Conservation (phyloP, 2,329 filamentous ascomycete genomes). For the Fusarium subglutinans region DNA sequence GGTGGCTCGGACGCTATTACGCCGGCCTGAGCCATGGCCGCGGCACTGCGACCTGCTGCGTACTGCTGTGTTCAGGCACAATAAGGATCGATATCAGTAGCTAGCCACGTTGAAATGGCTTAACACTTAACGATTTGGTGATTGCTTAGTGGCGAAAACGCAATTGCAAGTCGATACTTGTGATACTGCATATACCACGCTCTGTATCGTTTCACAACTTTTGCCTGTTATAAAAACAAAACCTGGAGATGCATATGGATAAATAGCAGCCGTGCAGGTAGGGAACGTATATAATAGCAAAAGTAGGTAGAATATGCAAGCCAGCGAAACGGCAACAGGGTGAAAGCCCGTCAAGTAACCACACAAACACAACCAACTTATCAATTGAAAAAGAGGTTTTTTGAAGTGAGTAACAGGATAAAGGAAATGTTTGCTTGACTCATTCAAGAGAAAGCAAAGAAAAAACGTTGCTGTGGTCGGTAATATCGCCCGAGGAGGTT, state of each 20-base stretch:
- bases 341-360: slow-evolving; percentile 26
- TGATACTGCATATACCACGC: slow-evolving; percentile 28
- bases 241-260: slow-evolving; percentile 14
- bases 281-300: slow-evolving; percentile 25
- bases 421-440: slow-evolving; percentile 27
- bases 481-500: slow-evolving; percentile 36
- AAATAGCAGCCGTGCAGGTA: slow-evolving; percentile 25
- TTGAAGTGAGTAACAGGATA: slow-evolving; percentile 20
- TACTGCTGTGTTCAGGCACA: slow-evolving; percentile 10
- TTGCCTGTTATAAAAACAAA: slow-evolving; percentile 19
- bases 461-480: slow-evolving; percentile 27
- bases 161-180: slow-evolving; percentile 19
- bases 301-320: slow-evolving; percentile 8
- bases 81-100: slow-evolving; percentile 4
- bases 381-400: slow-evolving; percentile 27
- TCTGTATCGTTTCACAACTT: slow-evolving; percentile 31
- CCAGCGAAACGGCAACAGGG: slow-evolving; percentile 25
- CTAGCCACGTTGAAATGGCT: slow-evolving; percentile 13
- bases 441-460: slow-evolving; percentile 23
- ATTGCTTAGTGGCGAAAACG: slow-evolving; percentile 21
- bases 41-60: slow-evolving; percentile 26
- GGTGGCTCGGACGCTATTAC: slow-evolving; percentile 43
- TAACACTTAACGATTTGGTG: slow-evolving; percentile 14
- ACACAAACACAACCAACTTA: slow-evolving; percentile 23
- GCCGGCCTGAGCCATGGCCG: slow-evolving; percentile 47